Base-by-base conservation (phyloP, 2,329 filamentous ascomycete genomes). In the Colletotrichum endophyticum region DNA sequence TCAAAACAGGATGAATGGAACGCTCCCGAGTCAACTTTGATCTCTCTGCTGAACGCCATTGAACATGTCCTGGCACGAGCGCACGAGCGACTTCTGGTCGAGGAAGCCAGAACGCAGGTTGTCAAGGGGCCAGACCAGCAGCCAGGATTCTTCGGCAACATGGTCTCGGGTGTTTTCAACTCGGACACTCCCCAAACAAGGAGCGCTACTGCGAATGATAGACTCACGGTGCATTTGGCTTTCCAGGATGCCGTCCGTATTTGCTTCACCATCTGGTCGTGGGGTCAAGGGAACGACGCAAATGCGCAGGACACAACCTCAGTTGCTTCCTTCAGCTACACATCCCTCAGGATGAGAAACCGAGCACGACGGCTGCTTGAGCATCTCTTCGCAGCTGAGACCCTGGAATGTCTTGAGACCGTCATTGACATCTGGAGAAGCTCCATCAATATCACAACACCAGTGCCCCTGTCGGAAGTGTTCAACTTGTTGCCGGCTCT, bases 171-270 rank as follows among this genome's bases (percentile, higher is more conserved):
- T 2, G 95, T 98, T 0, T 98, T 98, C 82, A 91, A 95, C 49
- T 92, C 94, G 1, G 96, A 98, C 75, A 89, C 91, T 1, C 92
- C 91, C 3, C 94, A 96, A 77, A 90, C 92, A n/a, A 93, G 96
- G 66, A 95, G 93, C 75, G 92, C 94, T 9, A 96, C 95, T n/a
- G 96, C 96, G 11, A 99, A 99, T 81, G 96, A 97, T 80, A 92
- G 96, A 62, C 89, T 99, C 27, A 99, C 97, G 0, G 96, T 99
- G 25, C 89, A 98, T 59, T 89, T 99, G n/a, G 98, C 96, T 13
- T 98, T 99, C 83, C 96, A 99, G 84, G 98, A 99, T 83, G 95
- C 96, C 2, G 95, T 99, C 75, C 92, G 95, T 28, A 95, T 98
- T 66, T 98, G 96, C 84, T 98, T 98, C 83, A 92, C 90, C 15